Evolutionary conservation across 148 eudicot genomes (phyloP).

Genomic region (Talinum fruticosum): DNA sequence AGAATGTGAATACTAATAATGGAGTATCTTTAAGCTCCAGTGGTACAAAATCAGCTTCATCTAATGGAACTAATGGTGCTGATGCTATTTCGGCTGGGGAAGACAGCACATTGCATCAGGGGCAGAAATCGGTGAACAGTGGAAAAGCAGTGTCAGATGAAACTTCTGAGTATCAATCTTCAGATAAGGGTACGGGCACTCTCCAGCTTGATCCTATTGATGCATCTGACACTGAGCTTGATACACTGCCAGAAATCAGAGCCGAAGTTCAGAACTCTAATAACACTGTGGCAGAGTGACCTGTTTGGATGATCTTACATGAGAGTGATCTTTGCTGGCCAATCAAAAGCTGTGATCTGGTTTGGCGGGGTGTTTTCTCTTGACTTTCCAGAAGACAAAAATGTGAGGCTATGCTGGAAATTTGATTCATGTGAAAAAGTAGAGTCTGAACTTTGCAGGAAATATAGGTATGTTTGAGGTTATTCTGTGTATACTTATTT

Average conservation of each 20-base stretch:
- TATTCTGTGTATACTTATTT: background rate
- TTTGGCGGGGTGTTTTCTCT: constrained; percentile 9
- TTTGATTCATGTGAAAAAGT: constrained; percentile 9
- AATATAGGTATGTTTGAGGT: constrained; percentile 9
- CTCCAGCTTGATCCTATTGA: constrained; percentile 48
- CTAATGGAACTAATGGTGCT: constrained; percentile 5
- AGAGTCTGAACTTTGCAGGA: constrained; percentile 17
- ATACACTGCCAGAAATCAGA: constrained; percentile 60
- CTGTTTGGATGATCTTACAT: constrained; percentile 6
- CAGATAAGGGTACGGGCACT: constrained; percentile 29
- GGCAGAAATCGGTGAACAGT: constrained; percentile 26
- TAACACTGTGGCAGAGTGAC: constrained; percentile 57
- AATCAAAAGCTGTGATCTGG: constrained; percentile 1
- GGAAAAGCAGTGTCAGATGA: constrained; percentile 35
- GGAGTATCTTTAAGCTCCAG: constrained; percentile 28
- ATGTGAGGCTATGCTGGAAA: constrained; percentile 12
- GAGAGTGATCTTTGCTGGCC: background rate
- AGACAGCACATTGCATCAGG: constrained; percentile 11
- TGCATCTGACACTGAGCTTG: constrained; percentile 55
- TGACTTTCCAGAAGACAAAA: background rate
- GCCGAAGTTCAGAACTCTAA: constrained; percentile 51
- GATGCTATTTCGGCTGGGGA: constrained; percentile 16
- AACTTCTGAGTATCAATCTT: constrained; percentile 25
- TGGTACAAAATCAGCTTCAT: constrained; percentile 16
- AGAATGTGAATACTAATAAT: constrained; percentile 22